phyloP scores from a whole-genome alignment of 2,329 filamentous ascomycete species.

The Diaporthe aspalathi region DNA sequence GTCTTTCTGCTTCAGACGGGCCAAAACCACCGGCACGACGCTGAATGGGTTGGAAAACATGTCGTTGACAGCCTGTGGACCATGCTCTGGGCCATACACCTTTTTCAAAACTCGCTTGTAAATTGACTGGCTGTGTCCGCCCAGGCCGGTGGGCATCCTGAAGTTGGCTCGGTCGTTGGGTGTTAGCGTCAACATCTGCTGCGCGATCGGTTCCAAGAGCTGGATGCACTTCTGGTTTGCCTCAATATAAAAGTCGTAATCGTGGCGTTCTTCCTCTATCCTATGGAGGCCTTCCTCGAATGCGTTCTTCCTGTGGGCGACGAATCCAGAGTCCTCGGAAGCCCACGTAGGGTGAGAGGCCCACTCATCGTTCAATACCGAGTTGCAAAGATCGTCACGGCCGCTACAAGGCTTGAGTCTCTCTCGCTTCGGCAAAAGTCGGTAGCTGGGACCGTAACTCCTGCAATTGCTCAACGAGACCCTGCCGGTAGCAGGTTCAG shows the following conservation, averaged over 20 bases:
- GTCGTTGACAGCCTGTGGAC: conserved; percentile 85
- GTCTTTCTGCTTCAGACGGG: conserved; percentile 92
- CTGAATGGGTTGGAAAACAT: conserved; percentile 86
- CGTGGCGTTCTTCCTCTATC: conserved; percentile 97
- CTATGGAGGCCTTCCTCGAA: conserved; percentile 94
- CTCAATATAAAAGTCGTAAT: conserved; percentile 99
- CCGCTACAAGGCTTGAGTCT: conserved; percentile 92
- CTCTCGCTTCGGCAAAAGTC: conserved; percentile 89
- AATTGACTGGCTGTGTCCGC: conserved; percentile 94
- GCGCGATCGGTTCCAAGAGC: conserved; percentile 91
- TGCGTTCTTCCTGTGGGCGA: conserved; percentile 95
- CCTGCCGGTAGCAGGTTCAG: conserved; percentile 79
- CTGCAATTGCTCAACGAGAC: conserved; percentile 97
- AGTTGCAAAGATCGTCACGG: conserved; percentile 92
- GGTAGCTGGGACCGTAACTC: conserved; percentile 94
- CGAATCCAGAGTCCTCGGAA: conserved; percentile 96
- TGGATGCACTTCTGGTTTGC: conserved; percentile 95
- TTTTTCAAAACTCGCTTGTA: conserved; percentile 98
- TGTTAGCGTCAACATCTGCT: conserved; percentile 85
- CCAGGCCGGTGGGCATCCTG: conserved; percentile 83
- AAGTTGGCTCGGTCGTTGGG: conserved; percentile 79
- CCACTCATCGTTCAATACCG: conserved; percentile 97
- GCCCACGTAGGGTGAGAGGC: conserved; percentile 99
- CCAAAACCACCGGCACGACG: conserved; percentile 88
- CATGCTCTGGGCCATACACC: conserved; percentile 88